Evolutionary conservation across 257 asterid genomes (phyloP), one percentile per base, ranked within the genome.

Genomic region (Asclepias syriaca): DNA sequence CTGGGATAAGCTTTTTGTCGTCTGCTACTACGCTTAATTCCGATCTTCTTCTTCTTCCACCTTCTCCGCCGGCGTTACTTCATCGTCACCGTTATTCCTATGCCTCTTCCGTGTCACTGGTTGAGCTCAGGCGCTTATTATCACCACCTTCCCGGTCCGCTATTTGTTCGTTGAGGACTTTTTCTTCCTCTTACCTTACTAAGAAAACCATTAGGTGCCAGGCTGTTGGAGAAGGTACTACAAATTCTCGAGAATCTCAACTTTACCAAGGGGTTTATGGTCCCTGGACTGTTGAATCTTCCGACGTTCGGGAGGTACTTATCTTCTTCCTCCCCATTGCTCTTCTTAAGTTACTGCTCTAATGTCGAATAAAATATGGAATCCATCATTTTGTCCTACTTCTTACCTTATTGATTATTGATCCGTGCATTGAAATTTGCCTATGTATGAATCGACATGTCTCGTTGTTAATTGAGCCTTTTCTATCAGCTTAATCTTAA

Each of bases 221-320:
- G 64, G 83, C 86, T n/a, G 75, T 61, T 43, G 88, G 85, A 69
- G 79, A 86, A 58, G 69, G 66, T 65, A 49, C 67, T 13, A 32
- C 75, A 32, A 8, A 60, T 13, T 66, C 72, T 34, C 66, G 48
- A 60, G 45, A 79, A 60, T 21, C 78, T 32, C 79, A 82, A 34
- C 82, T 83, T 56, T 90, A 87, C 74, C 93, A 74, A 75, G 98
- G 98, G 60, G 79, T 80, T 50, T 93, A 90, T 79, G 97, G 96
- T 48, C 96, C 98, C 15, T 93, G 98, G 98, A 86, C 82, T 21
- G 60, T 90, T 6, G 90, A 93, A 72, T 74, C 88, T 14, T 81
- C 94, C 67, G 98, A 93, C 84, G 86, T 93, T 16, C 89, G 77
- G 45, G 98, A 93, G 77, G 98, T 93, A 11, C 3, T 22, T 40